These are phyloP conservation scores for Kalmusia sp. DNA, from an alignment of 2,329 filamentous ascomycete genomes.

Conservation along the genomic window DNA sequence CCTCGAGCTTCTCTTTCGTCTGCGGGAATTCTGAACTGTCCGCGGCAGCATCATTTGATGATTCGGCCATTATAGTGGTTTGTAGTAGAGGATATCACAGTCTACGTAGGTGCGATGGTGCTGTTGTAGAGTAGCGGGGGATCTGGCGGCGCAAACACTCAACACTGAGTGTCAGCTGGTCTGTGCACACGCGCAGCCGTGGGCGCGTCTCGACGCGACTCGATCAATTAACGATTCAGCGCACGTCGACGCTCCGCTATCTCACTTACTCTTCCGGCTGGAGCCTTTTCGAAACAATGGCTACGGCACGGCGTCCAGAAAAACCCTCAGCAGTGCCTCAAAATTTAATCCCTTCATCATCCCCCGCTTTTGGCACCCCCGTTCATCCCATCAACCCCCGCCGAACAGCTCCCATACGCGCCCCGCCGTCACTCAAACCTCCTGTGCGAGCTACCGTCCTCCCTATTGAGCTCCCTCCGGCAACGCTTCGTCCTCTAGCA, in stretches of 20 bases:
- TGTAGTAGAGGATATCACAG: neutral
- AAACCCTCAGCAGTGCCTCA: constrained; percentile 37
- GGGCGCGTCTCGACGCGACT: constrained; percentile 34
- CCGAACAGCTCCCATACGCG: constrained; percentile 48
- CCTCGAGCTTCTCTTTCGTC: constrained; percentile 71
- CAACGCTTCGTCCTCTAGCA: constrained; percentile 85
- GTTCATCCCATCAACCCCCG: constrained; percentile 74
- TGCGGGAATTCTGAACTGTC: constrained; percentile 39
- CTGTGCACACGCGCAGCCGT: constrained; percentile 21
- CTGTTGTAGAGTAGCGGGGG: neutral
- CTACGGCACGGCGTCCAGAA: constrained; percentile 37
- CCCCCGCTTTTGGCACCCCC: constrained; percentile 88
- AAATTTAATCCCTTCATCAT: constrained; percentile 82
- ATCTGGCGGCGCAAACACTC: constrained; percentile 2
- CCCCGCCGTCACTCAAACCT: constrained; percentile 58
- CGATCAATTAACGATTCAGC: constrained; percentile 19
- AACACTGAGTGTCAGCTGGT: constrained; percentile 15
- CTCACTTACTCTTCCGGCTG: neutral
- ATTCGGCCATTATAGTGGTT: constrained; percentile 30
- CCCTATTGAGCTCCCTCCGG: constrained; percentile 86
- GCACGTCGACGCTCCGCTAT: neutral
- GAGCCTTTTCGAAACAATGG: constrained; percentile 24
- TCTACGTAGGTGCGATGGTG: neutral
- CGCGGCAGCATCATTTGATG: constrained; percentile 25
- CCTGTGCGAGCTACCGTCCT: constrained; percentile 69